phyloP scores from a whole-genome alignment of 257 asterid species.

The Capsicum chinense region DNA sequence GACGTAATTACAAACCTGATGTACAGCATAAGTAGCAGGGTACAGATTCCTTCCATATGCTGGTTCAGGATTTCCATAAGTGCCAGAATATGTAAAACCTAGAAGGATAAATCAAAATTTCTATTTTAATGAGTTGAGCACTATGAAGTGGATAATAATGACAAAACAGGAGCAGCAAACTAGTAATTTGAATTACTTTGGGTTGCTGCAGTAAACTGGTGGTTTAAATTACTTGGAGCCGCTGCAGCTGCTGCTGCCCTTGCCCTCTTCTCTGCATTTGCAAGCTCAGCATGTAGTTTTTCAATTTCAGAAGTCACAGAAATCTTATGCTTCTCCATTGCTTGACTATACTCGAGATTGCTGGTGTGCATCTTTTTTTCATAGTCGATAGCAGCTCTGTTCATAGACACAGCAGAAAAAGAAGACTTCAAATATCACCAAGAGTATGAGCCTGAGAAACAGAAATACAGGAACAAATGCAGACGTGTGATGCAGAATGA shows the following conservation, averaged over 20 bases:
- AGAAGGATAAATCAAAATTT: conserved; percentile 26
- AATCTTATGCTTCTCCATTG: conserved; percentile 71
- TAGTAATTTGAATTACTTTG: conserved; percentile 44
- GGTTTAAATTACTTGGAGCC: conserved; percentile 48
- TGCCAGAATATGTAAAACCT: conserved; percentile 54
- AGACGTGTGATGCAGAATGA: conserved; percentile 14
- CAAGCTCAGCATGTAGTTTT: conserved; percentile 65
- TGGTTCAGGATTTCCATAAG: conserved; percentile 44
- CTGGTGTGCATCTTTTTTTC: conserved; percentile 64
- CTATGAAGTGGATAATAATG: background rate
- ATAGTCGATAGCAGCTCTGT: conserved; percentile 76
- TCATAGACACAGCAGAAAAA: conserved; percentile 37
- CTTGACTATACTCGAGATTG: conserved; percentile 58
- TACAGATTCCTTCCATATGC: conserved; percentile 49
- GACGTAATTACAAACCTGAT: conserved; percentile 50
- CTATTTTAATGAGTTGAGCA: background rate
- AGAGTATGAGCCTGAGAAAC: conserved; percentile 23
- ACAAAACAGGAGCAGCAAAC: background rate
- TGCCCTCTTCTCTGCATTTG: conserved; percentile 65
- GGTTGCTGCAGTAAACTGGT: conserved; percentile 38
- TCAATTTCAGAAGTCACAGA: conserved; percentile 67
- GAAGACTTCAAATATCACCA: background rate
- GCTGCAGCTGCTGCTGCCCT: conserved; percentile 54
- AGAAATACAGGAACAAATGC: background rate
- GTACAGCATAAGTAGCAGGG: conserved; percentile 45